Evolutionary conservation across 2,329 filamentous ascomycete species (phyloP), one percentile per base, ranked within the genome.

Genomic region (Lasiodiplodia hormozganensis): DNA sequence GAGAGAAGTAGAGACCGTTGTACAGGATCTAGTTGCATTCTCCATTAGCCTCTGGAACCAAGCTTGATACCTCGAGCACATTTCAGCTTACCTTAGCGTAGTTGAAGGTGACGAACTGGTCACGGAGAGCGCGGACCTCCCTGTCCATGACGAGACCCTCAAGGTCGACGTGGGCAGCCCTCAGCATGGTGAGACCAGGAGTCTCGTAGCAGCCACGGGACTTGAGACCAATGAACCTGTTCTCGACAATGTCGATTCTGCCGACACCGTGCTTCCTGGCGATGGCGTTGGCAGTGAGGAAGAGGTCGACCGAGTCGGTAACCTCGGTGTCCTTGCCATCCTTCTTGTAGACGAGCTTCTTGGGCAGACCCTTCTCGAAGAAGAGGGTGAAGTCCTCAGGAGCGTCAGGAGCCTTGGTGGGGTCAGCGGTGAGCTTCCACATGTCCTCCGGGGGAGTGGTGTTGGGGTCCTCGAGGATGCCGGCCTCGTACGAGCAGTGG

Each of bases 241-340:
- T 92, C 79, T 93, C 91, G 70, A 94, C 92, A 76, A 95, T 95
- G 80, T 95, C 92, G 72, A 95, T 90, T 75, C 92, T 85, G 75
- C 92, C 92, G 73, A 95, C 87, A 78, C 92, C 92, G 82, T 93
- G 84, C 72, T 84, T 86, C 78, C 88, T 86, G 72, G 88, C 92
- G 71, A 95, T 90, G 69, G 87, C 83, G 82, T 94, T 94, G 73
- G 88, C 85, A 68, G 87, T 85, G 70, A 88, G 83, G 85, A 95
- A 95, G 68, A 95, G 84, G 76, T 91, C 89, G 68, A 93, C 85
- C 5, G 88, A 84, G 76, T 91, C 90, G 68, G 90, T 92, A 73
- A 88, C 85, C 47, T 83, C 85, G 83, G 91, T 87, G 53, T 81
- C 78, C 68, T 81, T 79, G 64, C 84, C 85, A 75, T 85, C 82